A percentile compares a stretch with the other conserved stretches of the same genome.
Conservation (phyloP, 2,329 filamentous ascomycete genomes). For the Colletotrichum sp. region DNA sequence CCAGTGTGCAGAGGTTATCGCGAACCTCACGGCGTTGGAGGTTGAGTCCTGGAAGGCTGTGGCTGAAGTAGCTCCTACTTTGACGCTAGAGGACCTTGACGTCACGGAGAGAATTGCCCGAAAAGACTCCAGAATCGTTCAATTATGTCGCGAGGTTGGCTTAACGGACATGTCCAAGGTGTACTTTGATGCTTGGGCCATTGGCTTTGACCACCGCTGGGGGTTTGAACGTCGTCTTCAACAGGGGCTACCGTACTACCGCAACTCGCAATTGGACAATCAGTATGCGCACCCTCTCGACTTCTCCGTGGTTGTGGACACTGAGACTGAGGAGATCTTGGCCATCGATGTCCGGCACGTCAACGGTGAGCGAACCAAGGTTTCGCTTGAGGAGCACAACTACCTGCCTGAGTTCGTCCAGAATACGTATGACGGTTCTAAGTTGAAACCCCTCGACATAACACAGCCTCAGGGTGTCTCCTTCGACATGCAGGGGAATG, state of each 20-base stretch:
- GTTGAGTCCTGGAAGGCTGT: constrained; percentile 52
- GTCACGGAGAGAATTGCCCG: constrained; percentile 73
- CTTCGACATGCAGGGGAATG: constrained; percentile 59
- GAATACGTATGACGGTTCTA: constrained; percentile 55
- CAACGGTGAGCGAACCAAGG: constrained; percentile 32
- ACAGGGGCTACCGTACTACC: constrained; percentile 84
- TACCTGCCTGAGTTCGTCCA: constrained; percentile 50
- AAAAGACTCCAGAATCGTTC: constrained; percentile 75
- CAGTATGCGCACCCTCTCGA: constrained; percentile 41
- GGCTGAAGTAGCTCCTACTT: constrained; percentile 49
- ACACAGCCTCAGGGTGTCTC: constrained; percentile 72
- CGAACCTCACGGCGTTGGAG: constrained; percentile 46
- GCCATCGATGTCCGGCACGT: constrained; percentile 43
- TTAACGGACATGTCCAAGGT: constrained; percentile 86
- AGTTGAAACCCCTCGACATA: constrained; percentile 73
- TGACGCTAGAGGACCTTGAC: constrained; percentile 84
- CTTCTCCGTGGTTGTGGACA: constrained; percentile 50
- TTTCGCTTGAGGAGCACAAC: constrained; percentile 47
- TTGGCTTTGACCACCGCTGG: constrained; percentile 82
- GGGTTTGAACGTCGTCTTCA: constrained; percentile 75
- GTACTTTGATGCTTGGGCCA: constrained; percentile 85
- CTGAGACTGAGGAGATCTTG: constrained; percentile 48
- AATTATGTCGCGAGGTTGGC: constrained; percentile 76
- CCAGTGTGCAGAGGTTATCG: constrained; percentile 51
- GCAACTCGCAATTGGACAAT: constrained; percentile 71